phyloP scores from a whole-genome alignment of 2,329 filamentous ascomycete species.

The Coniochaeta sp. region DNA sequence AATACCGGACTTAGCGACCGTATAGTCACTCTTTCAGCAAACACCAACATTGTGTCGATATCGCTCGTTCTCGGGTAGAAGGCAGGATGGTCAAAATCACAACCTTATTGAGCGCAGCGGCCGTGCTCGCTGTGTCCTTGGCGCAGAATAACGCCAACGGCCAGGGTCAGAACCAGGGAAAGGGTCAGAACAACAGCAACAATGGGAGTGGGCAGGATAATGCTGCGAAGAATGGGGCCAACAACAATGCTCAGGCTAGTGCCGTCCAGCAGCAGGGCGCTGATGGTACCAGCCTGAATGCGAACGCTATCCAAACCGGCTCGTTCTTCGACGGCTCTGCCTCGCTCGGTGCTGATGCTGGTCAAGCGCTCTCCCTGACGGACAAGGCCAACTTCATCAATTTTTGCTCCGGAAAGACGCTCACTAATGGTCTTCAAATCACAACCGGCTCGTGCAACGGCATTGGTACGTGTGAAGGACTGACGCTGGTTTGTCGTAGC shows the following conservation, averaged over 20 bases:
- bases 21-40: not conserved
- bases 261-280: not conserved
- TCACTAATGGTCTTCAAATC: constrained; percentile 47
- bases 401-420: constrained; percentile 44
- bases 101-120: not conserved
- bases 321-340: not conserved
- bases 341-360: constrained; percentile 5
- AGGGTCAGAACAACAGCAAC: not conserved
- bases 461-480: constrained; percentile 19
- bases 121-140: not conserved
- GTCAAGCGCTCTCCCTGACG: constrained; percentile 17
- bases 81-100: constrained; percentile 1
- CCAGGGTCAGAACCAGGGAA: constrained; percentile 6
- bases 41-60: not conserved
- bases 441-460: constrained; percentile 46
- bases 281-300: not conserved
- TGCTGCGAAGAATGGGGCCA: not conserved
- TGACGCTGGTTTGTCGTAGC: not conserved
- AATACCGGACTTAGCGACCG: not conserved
- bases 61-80: not conserved
- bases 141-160: not conserved
- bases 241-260: not conserved
- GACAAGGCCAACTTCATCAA: constrained; percentile 52
- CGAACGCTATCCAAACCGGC: not conserved
- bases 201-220: not conserved